A percentile compares a stretch with the other conserved stretches of the same genome.
These are phyloP conservation scores for Dendrothele bispora DNA, from an alignment of 768 basidiomycete species.

Conservation along the genomic window DNA sequence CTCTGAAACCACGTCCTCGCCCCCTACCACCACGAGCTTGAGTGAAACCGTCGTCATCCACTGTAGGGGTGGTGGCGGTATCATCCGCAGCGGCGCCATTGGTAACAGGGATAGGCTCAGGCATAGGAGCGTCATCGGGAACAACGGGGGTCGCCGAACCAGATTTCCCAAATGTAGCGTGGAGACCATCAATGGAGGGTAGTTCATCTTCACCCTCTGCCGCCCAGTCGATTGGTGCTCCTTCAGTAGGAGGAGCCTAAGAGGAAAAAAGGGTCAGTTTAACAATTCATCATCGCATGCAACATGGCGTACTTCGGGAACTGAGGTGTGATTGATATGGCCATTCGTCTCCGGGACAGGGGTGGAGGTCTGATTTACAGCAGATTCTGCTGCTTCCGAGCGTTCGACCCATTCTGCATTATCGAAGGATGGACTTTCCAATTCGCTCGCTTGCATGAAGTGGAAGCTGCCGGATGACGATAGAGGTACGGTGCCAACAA, in stretches of 20 bases:
- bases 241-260: slow-evolving; percentile 21
- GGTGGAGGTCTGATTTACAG: slow-evolving; percentile 20
- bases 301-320: slow-evolving; percentile 12
- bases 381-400: slow-evolving; percentile 31
- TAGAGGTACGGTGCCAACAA: slow-evolving; percentile 28
- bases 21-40: slow-evolving; percentile 41
- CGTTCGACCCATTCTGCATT: slow-evolving; percentile 58
- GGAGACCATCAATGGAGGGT: slow-evolving; percentile 74
- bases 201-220: slow-evolving; percentile 74
- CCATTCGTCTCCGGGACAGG: slow-evolving; percentile 31
- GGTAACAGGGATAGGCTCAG: slow-evolving; percentile 20
- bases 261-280: background rate
- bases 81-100: slow-evolving; percentile 22
- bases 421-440: slow-evolving; percentile 57
- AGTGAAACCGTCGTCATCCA: slow-evolving; percentile 69
- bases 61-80: too few relatives aligned
- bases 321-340: slow-evolving; percentile 17
- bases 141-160: slow-evolving; percentile 64
- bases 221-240: slow-evolving; percentile 74
- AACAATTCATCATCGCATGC: slow-evolving; percentile 5
- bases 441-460: slow-evolving; percentile 82
- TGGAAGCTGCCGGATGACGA: slow-evolving; percentile 59
- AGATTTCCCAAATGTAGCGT: slow-evolving; percentile 76
- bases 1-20: slow-evolving; percentile 21
- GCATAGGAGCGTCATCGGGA: slow-evolving; percentile 31